These are phyloP conservation scores for Cnidoscolus chayamansa DNA, from an alignment of 441 rosid species.

Conservation along the genomic window DNA sequence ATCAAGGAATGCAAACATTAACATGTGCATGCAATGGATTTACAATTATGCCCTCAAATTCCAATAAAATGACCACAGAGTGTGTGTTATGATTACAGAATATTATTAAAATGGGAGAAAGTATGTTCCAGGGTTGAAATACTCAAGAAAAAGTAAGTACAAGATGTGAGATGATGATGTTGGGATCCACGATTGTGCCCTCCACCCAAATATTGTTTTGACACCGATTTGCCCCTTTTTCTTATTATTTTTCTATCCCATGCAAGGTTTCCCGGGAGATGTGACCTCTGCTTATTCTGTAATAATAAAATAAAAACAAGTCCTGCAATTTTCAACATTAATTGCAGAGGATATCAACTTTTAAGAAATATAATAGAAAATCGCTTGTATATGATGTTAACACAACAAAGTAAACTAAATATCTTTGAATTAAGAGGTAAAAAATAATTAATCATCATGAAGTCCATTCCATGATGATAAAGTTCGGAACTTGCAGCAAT, in stretches of 20 bases:
- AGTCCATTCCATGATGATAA: too few species aligned
- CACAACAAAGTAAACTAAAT: too few species aligned
- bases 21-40: constrained; percentile 9
- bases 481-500: neutral
- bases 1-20: neutral
- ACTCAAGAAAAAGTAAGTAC: neutral
- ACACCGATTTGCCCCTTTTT: neutral
- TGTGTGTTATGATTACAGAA: too few species aligned
- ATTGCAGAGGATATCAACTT: too few species aligned
- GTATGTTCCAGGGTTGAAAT: neutral
- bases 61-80: neutral
- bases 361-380: too few species aligned
- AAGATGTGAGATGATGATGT: neutral
- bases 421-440: too few species aligned
- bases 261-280: neutral
- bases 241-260: neutral
- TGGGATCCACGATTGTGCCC: neutral
- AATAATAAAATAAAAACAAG: too few species aligned
- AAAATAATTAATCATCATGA: too few species aligned
- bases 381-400: too few species aligned
- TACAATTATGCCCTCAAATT: constrained; percentile 5
- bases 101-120: neutral
- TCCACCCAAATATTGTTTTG: neutral
- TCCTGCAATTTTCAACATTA: too few species aligned
- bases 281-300: neutral